A percentile compares a stretch with the other conserved stretches of the same genome.
These are phyloP conservation scores for Fraxinus excelsior DNA, from an alignment of 257 asterid species.

Conservation along the genomic window DNA sequence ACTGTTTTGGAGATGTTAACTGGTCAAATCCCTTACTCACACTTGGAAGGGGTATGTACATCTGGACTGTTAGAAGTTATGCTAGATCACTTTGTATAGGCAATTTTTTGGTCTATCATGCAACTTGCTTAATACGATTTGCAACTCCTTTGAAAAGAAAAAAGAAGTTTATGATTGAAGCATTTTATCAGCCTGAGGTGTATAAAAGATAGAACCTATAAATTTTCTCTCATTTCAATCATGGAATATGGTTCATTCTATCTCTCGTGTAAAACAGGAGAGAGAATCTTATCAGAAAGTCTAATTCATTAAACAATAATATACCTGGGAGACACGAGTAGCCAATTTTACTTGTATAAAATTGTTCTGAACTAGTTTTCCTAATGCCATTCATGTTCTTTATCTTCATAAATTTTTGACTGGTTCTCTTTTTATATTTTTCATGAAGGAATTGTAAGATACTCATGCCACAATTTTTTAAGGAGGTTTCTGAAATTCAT, in stretches of 20 bases:
- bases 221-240: slow-evolving; percentile 7
- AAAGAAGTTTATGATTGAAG: not conserved
- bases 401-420: too few species aligned
- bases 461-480: too few species aligned
- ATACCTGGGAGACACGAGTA: not conserved
- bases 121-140: slow-evolving; percentile 5
- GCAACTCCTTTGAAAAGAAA: slow-evolving; percentile 1
- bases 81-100: slow-evolving; percentile 9
- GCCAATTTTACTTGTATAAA: not conserved
- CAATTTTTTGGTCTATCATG: slow-evolving; percentile 7
- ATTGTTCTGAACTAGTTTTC: not conserved
- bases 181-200: not conserved
- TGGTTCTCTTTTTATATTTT: too few species aligned
- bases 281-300: not conserved
- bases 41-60: slow-evolving; percentile 61
- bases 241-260: slow-evolving; percentile 14
- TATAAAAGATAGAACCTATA: slow-evolving; percentile 1
- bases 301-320: not conserved
- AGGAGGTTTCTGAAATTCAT: too few species aligned
- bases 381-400: too few species aligned
- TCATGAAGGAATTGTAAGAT: too few species aligned
- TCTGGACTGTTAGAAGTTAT: slow-evolving; percentile 6
- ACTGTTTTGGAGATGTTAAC: slow-evolving; percentile 70
- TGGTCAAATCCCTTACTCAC: slow-evolving; percentile 66
- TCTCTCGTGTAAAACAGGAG: not conserved